A percentile compares a stretch with the other conserved stretches of the same genome.
Conservation (phyloP, 148 eudicot species). For the Amaranthus cruentus region DNA sequence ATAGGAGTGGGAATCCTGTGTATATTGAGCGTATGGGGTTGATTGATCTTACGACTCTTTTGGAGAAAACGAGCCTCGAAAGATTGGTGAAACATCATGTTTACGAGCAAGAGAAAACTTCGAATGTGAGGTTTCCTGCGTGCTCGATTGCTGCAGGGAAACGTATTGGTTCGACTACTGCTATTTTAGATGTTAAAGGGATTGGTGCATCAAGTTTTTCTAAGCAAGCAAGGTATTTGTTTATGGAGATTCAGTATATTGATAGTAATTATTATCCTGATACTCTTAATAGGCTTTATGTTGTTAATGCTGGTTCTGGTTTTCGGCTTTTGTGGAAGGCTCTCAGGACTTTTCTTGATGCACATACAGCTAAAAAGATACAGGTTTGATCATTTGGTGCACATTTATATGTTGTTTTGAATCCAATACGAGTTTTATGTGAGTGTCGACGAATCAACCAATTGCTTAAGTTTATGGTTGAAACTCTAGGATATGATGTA, state of each 20-base stretch:
- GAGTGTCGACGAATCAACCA: no score
- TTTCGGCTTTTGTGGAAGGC: slow-evolving; percentile 56
- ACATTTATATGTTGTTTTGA: no score
- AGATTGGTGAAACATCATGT: slow-evolving; percentile 56
- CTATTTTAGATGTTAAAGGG: slow-evolving; percentile 51
- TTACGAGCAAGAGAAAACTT: slow-evolving; percentile 54
- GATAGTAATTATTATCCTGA: slow-evolving; percentile 68
- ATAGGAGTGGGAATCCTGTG: slow-evolving; percentile 53
- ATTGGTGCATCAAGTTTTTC: slow-evolving; percentile 49
- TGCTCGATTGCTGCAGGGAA: slow-evolving; percentile 47
- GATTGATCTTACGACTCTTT: slow-evolving; percentile 38
- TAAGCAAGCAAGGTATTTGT: slow-evolving; percentile 52
- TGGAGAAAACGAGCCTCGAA: slow-evolving; percentile 44
- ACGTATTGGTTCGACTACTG: slow-evolving; percentile 49
- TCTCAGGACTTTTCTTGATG: slow-evolving; percentile 47
- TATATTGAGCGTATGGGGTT: slow-evolving; percentile 57
- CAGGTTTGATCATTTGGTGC: slow-evolving; percentile 22
- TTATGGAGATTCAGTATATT: slow-evolving; percentile 51
- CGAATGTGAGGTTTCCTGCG: slow-evolving; percentile 49
- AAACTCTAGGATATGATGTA: no score
- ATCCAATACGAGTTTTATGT: no score
- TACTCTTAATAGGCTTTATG: slow-evolving; percentile 50
- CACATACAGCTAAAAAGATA: slow-evolving; percentile 48
- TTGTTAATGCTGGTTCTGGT: slow-evolving; percentile 56
- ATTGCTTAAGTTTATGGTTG: no score